Base-by-base conservation (phyloP, 2,329 filamentous ascomycete species). In the Proliferodiscus dingleyae region DNA sequence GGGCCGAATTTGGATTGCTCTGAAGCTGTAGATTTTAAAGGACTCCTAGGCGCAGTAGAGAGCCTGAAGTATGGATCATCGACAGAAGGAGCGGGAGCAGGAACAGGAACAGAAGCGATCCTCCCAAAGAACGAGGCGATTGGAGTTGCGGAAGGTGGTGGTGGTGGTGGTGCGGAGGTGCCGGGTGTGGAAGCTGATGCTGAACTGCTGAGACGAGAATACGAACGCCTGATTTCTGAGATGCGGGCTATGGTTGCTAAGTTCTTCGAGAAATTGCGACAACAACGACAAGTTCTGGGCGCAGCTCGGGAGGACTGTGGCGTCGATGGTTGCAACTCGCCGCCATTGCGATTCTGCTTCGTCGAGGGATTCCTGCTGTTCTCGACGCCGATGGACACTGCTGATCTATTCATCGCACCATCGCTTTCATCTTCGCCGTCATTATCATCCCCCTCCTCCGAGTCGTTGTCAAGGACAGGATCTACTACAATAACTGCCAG, bases 311-410 rank as follows among this genome's bases (percentile, higher is more conserved):
- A n/a, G n/a, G n/a, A n/a, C n/a, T n/a, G n/a, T n/a, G n/a, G n/a
- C n/a, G n/a, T n/a, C n/a, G n/a, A n/a, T n/a, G n/a, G n/a, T n/a
- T n/a, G n/a, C n/a, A n/a, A n/a, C n/a, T n/a, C n/a, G n/a, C n/a
- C n/a, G n/a, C n/a, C n/a, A n/a, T n/a, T n/a, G n/a, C n/a, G 18
- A 13, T 46, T 54, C 19, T 48, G 30, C 24, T 55, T 57, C 22
- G 38, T 57, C 1, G 53, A 57, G 42, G 55, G 55, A 3, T 53
- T 56, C 30, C 24, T 54, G 3, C 43, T 56, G 0, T 50, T 52
- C 28, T 21, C 37, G 7, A 34, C 18, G 21, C 46, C 18, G 2
- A 18, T 43, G 16, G 23, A 38, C 8, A 3, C n/a, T n/a, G n/a
- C n/a, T n/a, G n/a, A n/a, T n/a, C n/a, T 18, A 6, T 15, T 39